Evolutionary conservation across 2,329 filamentous ascomycete species (phyloP).

Genomic region (Colletotrichum sp.): DNA sequence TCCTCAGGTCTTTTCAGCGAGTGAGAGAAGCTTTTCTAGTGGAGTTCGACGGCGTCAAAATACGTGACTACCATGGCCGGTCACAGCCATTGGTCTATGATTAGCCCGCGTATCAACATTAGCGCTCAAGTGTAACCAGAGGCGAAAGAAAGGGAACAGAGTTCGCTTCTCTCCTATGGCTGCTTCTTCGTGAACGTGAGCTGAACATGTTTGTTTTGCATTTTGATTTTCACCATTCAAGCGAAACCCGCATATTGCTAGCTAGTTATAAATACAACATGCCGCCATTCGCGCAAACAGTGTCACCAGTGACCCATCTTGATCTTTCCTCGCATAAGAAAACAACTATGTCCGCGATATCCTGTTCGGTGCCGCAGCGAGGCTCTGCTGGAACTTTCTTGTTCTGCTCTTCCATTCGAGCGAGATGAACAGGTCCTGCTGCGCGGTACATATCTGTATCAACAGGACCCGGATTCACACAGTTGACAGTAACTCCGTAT

Average conservation of each 20-base stretch:
- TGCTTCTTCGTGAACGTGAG: neutral
- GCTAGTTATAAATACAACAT: neutral
- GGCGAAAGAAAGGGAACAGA: neutral
- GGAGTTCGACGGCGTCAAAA: neutral
- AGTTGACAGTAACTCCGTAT: conserved; percentile 33
- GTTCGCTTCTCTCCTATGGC: neutral
- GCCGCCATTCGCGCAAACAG: conserved; percentile 9
- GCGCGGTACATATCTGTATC: conserved; percentile 23
- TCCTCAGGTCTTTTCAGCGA: neutral
- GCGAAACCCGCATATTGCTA: neutral
- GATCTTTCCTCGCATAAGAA: conserved; percentile 8
- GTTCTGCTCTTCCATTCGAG: conserved; percentile 1
- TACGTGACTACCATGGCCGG: neutral
- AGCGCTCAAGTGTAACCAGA: neutral
- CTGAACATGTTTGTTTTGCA: neutral
- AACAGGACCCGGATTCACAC: conserved; percentile 34
- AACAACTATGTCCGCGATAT: conserved; percentile 9
- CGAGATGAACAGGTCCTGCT: neutral
- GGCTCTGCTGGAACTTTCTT: conserved; percentile 9
- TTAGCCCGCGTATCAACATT: neutral
- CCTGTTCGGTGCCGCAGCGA: neutral
- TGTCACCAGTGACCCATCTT: conserved; percentile 11
- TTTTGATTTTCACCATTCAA: neutral
- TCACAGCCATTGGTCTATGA: neutral
- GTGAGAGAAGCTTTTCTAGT: neutral